These are phyloP conservation scores for Bacidia rubella DNA, from an alignment of 495 filamentous ascomycete genomes.

Conservation along the genomic window DNA sequence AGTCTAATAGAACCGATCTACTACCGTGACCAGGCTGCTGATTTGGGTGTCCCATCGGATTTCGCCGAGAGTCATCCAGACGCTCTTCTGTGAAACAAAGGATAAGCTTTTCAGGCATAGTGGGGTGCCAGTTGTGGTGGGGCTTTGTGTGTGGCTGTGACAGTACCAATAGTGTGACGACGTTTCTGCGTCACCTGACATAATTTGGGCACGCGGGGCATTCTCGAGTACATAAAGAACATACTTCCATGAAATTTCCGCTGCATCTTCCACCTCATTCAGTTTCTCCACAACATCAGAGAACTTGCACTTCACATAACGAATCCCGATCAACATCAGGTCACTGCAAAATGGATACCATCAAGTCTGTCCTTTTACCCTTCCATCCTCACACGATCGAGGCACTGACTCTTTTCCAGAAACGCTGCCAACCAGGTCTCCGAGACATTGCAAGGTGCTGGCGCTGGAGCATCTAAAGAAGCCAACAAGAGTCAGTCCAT, in stretches of 20 bases:
- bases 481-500: slow-evolving; percentile 40
- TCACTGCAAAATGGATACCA: slow-evolving; percentile 14
- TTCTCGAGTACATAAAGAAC: too few species aligned
- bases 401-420: slow-evolving; percentile 16
- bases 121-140: not conserved
- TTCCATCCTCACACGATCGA: not conserved
- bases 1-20: too few species aligned
- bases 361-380: slow-evolving; percentile 12
- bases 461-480: slow-evolving; percentile 41
- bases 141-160: not conserved
- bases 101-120: not conserved
- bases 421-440: slow-evolving; percentile 50
- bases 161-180: too few species aligned
- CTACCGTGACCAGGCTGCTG: too few species aligned
- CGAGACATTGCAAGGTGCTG: slow-evolving; percentile 40
- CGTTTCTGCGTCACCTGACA: too few species aligned
- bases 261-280: too few species aligned
- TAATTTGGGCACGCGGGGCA: too few species aligned
- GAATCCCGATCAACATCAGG: not conserved
- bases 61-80: not conserved
- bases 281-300: too few species aligned
- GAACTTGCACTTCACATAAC: not conserved
- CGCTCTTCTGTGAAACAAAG: not conserved
- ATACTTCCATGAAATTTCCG: too few species aligned
- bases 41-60: not conserved